Evolutionary conservation across 208 protist genomes (phyloP), one percentile per base, ranked within the genome.

Genomic region (Angomonas deanei): DNA sequence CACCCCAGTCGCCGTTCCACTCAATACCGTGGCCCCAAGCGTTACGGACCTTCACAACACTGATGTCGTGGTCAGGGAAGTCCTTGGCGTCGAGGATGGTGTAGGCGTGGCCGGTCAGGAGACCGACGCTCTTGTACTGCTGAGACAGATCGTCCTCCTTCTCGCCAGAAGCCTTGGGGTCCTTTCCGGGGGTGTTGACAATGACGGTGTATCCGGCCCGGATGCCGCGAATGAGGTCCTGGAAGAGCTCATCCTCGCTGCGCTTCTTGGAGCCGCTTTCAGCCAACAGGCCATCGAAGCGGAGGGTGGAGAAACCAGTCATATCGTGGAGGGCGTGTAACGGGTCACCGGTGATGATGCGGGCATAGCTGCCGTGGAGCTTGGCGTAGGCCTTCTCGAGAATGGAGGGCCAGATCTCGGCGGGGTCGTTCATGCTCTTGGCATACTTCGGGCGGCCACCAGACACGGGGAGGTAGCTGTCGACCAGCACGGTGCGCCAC

Each of bases 301-400:
- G 75, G 34, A 56, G 67, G 2, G 67, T 82, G 4, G 87, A 74
- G 67, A 76, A 84, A 48, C 87, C 87, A 46, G 82, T 87, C 70
- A 93, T 71, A 62, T 96, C 91, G 49, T 86, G 68, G 23, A 96
- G 64, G n/a, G 91, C 87, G 48, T 92, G 83, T 42, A 88, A 76
- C 30, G 83, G 80, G 59, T 96, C 86, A 58, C 90, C 87, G 42
- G 75, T 76, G 64, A 62, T 72, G 67, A 96, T 93, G 47, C 58
- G 64, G 8, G 71, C 82, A 71, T 96, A 96, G 64, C 74, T 84
- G 26, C 88, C 88, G 56, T 93, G 79, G 34, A 94, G 60, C 78
- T 96, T 96, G 48, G 88, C 88, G 74, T 86, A 96, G 47, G 90
- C 90, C 68, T 96, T 96, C 69, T 96, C 59, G 24, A 94, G 53